Evolutionary conservation across 1,284 basidiomycete genomes (phyloP).

Genomic region (Phlebopus sp.): DNA sequence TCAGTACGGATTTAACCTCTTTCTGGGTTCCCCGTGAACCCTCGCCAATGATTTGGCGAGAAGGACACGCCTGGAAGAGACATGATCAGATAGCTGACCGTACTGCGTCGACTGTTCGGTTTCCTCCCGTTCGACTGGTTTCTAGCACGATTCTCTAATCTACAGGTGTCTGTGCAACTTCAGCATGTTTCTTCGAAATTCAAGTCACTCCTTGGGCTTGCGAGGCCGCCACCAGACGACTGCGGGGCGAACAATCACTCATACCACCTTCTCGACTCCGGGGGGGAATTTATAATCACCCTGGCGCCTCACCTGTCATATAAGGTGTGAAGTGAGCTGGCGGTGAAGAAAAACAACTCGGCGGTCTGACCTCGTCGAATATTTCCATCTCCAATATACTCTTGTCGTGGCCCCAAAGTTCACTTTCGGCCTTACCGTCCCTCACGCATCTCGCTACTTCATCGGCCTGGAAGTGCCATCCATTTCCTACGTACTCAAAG

Average conservation of each 20-base stretch:
- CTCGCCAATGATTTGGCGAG: too few species aligned
- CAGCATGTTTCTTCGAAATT: too few species aligned
- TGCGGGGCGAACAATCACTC: conserved; percentile 1
- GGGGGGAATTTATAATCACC: conserved; percentile 46
- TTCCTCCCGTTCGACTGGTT: too few species aligned
- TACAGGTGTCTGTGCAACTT: too few species aligned
- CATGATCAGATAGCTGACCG: too few species aligned
- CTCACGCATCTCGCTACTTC: conserved; percentile 80
- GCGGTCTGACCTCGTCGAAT: conserved; percentile 68
- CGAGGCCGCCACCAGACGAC: too few species aligned
- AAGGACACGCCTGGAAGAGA: too few species aligned
- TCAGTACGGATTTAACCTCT: too few species aligned
- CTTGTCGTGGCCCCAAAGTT: conserved; percentile 72
- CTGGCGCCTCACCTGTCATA: conserved; percentile 47
- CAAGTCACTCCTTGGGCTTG: too few species aligned
- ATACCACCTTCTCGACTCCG: conserved; percentile 45
- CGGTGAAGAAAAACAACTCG: background rate
- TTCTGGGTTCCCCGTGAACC: too few species aligned
- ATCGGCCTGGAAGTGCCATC: conserved; percentile 78
- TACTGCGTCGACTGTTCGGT: too few species aligned
- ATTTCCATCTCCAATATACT: conserved; percentile 76
- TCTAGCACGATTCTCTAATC: too few species aligned
- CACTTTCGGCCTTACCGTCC: conserved; percentile 75
- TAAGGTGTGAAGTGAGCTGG: background rate
- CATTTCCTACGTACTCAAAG: conserved; percentile 58